These are phyloP conservation scores for Diaporthe citri DNA, from an alignment of 2,329 filamentous ascomycete species.

Conservation along the genomic window DNA sequence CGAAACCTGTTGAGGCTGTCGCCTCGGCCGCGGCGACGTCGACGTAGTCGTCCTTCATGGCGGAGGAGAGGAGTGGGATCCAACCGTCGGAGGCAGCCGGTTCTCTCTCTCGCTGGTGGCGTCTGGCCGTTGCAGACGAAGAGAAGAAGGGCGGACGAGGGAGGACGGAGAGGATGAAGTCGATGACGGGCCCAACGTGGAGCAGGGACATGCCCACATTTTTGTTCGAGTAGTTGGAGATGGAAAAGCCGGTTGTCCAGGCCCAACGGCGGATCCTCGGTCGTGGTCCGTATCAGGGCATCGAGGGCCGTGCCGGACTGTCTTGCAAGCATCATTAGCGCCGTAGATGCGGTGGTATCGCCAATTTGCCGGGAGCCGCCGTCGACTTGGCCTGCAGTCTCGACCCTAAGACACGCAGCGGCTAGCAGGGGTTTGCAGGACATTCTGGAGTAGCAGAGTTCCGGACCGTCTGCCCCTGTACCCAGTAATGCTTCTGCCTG, in stretches of 20 bases:
- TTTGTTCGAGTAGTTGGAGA: not conserved
- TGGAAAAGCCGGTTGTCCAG: not conserved
- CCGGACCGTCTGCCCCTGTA: not conserved
- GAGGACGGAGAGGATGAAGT: not conserved
- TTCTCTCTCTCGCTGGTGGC: not conserved
- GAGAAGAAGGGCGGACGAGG: not conserved
- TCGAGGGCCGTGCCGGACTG: constrained; percentile 23
- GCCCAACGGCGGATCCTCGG: not conserved
- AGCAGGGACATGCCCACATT: not conserved
- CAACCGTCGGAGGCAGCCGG: not conserved
- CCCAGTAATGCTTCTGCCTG: constrained; percentile 28
- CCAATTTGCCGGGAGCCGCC: constrained; percentile 30
- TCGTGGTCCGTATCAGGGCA: not conserved
- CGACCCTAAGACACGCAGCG: not conserved
- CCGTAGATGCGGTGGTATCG: not conserved
- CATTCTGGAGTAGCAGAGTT: not conserved
- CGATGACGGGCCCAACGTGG: not conserved
- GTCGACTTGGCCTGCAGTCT: constrained; percentile 27
- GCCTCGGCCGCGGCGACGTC: constrained; percentile 18
- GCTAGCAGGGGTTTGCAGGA: constrained; percentile 11
- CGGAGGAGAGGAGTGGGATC: not conserved
- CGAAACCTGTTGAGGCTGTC: not conserved
- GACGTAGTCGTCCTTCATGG: constrained; percentile 18
- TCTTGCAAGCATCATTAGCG: constrained; percentile 19
- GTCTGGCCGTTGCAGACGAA: not conserved